These are phyloP conservation scores for Ophiostoma sp. DNA, from an alignment of 2,329 filamentous ascomycete species.

Conservation along the genomic window DNA sequence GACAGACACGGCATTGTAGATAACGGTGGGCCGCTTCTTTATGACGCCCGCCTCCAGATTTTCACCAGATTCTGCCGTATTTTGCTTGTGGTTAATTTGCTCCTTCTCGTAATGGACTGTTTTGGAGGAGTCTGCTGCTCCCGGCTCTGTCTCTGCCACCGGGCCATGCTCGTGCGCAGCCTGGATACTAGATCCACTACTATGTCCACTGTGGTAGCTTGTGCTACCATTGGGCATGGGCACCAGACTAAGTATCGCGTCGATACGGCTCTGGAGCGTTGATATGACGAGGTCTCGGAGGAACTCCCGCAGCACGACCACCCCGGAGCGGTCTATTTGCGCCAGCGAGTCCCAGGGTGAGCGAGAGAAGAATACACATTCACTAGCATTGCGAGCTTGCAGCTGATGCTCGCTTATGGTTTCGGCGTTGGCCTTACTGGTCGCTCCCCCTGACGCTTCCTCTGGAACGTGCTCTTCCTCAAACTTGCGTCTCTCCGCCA, in stretches of 20 bases:
- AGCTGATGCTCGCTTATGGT: not conserved
- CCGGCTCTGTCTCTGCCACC: not conserved
- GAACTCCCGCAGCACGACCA: not conserved
- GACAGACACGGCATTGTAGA: conserved; percentile 65
- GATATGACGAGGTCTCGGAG: not conserved
- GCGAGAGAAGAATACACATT: not conserved
- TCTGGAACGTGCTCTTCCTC: not conserved
- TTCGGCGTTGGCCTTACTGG: not conserved
- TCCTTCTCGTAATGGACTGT: not conserved
- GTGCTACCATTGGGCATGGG: not conserved
- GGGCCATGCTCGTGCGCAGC: not conserved
- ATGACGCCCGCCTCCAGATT: not conserved
- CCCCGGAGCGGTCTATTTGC: not conserved
- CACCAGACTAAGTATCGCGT: not conserved
- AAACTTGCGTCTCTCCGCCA: not conserved
- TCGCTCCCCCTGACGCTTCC: not conserved
- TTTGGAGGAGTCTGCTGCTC: not conserved
- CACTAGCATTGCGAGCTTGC: not conserved
- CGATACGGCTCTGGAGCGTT: not conserved
- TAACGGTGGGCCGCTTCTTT: conserved; percentile 59
- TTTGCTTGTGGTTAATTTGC: not conserved
- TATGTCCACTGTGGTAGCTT: not conserved
- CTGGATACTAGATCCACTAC: not conserved
- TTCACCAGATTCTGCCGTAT: not conserved
- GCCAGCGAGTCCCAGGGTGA: not conserved